Evolutionary conservation across 2,329 filamentous ascomycete species (phyloP).

Genomic region (Talaromyces piceae): DNA sequence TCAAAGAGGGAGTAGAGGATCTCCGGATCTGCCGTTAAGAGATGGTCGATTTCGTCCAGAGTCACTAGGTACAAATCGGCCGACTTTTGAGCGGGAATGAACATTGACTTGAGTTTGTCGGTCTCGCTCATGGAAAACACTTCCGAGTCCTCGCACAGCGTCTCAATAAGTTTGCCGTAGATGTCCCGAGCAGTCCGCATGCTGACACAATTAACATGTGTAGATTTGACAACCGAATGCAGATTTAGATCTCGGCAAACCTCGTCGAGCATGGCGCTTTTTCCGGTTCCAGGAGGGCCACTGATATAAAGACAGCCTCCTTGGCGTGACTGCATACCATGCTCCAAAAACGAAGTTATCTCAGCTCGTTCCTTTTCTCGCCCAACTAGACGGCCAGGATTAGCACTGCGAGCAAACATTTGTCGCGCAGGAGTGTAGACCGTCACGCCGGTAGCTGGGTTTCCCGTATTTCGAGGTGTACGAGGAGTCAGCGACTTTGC

Average conservation of each 20-base stretch:
- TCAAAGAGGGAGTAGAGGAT: constrained; percentile 92
- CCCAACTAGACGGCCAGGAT: constrained; percentile 68
- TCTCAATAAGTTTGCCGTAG: constrained; percentile 68
- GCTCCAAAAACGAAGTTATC: constrained; percentile 61
- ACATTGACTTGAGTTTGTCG: constrained; percentile 60
- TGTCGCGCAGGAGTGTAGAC: constrained; percentile 84
- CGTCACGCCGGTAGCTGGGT: constrained; percentile 58
- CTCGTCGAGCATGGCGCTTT: constrained; percentile 86
- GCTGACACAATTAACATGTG: constrained; percentile 95
- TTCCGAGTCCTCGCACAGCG: constrained; percentile 56
- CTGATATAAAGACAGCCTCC: constrained; percentile 90
- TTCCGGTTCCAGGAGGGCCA: constrained; percentile 90
- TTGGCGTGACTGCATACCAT: constrained; percentile 51
- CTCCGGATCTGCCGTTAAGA: constrained; percentile 80
- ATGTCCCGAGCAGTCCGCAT: constrained; percentile 82
- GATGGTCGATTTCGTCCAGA: constrained; percentile 90
- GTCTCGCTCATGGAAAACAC: constrained; percentile 60
- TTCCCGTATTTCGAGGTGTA: constrained; percentile 69
- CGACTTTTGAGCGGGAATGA: constrained; percentile 54
- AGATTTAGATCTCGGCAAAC: constrained; percentile 57
- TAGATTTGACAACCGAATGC: constrained; percentile 52
- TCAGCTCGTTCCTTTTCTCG: constrained; percentile 63
- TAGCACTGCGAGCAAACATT: constrained; percentile 72
- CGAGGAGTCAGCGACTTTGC: constrained; percentile 69
- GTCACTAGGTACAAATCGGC: constrained; percentile 66